phyloP scores from a whole-genome alignment of 176 grass and related monocot genomes.

The Rhynchospora pubera region DNA sequence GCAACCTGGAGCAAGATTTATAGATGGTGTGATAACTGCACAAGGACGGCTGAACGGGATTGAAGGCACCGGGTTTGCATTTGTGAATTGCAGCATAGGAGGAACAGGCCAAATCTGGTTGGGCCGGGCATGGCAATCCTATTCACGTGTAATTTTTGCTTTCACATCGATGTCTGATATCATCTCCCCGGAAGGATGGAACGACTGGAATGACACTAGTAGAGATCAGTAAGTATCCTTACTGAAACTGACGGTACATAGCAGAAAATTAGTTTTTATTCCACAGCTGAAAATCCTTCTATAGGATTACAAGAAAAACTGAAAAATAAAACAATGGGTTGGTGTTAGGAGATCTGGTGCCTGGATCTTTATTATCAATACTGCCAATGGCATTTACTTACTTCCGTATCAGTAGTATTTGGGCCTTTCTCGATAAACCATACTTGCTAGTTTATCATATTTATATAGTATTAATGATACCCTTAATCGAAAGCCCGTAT shows the following conservation, averaged over 20 bases:
- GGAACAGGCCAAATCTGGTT: conserved; percentile 70
- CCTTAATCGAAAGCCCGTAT: neutral
- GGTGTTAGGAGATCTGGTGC: neutral
- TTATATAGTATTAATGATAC: neutral
- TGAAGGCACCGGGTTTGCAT: conserved; percentile 68
- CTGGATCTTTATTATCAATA: neutral
- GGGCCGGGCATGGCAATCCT: conserved; percentile 70
- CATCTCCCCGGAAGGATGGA: conserved; percentile 75
- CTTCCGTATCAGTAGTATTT: neutral
- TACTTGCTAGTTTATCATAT: neutral
- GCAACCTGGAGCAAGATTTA: conserved; percentile 37
- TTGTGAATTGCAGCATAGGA: conserved; percentile 61
- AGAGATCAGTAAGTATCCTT: conserved; percentile 57
- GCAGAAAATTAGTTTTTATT: neutral
- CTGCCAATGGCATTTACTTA: neutral
- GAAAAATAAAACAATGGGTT: neutral
- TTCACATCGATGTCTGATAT: conserved; percentile 67
- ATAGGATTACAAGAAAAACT: neutral
- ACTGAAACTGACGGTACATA: neutral
- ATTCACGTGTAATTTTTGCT: conserved; percentile 60
- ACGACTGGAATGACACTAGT: conserved; percentile 64
- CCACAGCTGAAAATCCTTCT: neutral
- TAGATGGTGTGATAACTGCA: conserved; percentile 61
- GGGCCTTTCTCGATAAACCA: neutral
- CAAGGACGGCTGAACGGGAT: conserved; percentile 35